Evolutionary conservation across 192 early-diverging fungal species (phyloP), one percentile per base, ranked within the genome.

Genomic region (Umbelopsis isabellina): DNA sequence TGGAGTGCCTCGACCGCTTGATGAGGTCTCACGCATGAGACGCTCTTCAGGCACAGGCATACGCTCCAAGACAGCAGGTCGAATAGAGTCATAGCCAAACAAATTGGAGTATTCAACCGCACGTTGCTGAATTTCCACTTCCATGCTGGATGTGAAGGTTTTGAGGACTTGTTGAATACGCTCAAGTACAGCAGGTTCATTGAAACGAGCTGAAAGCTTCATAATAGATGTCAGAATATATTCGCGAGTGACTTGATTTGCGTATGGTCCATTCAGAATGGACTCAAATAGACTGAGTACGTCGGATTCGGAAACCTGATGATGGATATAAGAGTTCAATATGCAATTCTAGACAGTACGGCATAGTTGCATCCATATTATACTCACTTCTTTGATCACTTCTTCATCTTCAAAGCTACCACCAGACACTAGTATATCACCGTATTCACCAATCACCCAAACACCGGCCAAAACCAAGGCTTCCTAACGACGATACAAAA

Each of bases 371-470:
- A 22, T 61, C 13, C 8, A 67, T 33, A 6, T 9, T 0, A 27
- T 18, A 71, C 71, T 8, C 72, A 87, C 86, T 75, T 88, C 87
- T 25, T 82, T 84, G 2, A 77, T 68, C 10, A 78, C 67, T 45
- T 91, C 91, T 30, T 89, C 91, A 45, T 93, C 93, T 68, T 90
- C 91, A 66, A 87, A 87, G 47, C 49, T 83, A 25, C 88, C 91
- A 25, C 80, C 86, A 18, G 79, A 82, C 23, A 95, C 88, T 22
- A 99, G 86, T 11, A 95, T 76, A 75, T 99, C 97, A 35, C 95
- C 98, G 78, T 92, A 98, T 79, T 99, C 98, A 51, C 98, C 98
- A 77, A 98, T 89, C 58, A 91, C 86, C 98, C 98, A 99, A 6
- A 93, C 86, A 46, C 90, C 92, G 25, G 93, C 93, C 72, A 96